Percentiles rank a stretch among this genome's conserved stretches.
These are phyloP conservation scores for Neurospora sp. DNA, from an alignment of 2,329 filamentous ascomycete genomes.

Conservation along the genomic window DNA sequence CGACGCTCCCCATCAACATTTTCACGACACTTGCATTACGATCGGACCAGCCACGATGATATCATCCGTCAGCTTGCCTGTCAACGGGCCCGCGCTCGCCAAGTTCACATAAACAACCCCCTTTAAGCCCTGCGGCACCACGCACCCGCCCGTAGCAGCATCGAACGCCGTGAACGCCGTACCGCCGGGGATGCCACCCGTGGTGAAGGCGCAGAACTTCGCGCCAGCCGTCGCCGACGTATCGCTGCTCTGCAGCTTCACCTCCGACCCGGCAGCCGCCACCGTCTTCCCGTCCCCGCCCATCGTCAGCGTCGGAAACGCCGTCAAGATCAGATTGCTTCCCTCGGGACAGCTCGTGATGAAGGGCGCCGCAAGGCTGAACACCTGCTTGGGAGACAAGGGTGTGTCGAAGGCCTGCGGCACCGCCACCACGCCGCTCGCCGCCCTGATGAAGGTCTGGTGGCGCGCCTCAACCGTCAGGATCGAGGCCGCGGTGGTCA, in stretches of 20 bases:
- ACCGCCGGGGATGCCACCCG: slow-evolving; percentile 46
- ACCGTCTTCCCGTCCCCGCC: slow-evolving; percentile 30
- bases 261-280: slow-evolving; percentile 29
- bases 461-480: slow-evolving; percentile 65
- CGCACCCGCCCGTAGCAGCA: slow-evolving; percentile 40
- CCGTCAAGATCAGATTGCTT: slow-evolving; percentile 51
- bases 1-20: not conserved
- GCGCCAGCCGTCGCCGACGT: slow-evolving; percentile 34
- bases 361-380: slow-evolving; percentile 64
- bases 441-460: slow-evolving; percentile 60
- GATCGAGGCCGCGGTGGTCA: slow-evolving; percentile 59
- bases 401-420: slow-evolving; percentile 62
- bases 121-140: slow-evolving; percentile 49
- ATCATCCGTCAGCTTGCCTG: slow-evolving; percentile 46
- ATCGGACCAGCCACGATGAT: slow-evolving; percentile 57
- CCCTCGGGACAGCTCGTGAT: slow-evolving; percentile 59
- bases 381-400: slow-evolving; percentile 57
- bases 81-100: slow-evolving; percentile 40
- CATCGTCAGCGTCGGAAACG: slow-evolving; percentile 51
- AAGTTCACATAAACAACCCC: slow-evolving; percentile 61
- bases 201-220: slow-evolving; percentile 57
- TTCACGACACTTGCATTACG: slow-evolving; percentile 43
- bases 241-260: slow-evolving; percentile 38
- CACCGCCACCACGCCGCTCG: slow-evolving; percentile 46
- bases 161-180: slow-evolving; percentile 50